A percentile compares a stretch with the other conserved stretches of the same genome.
Evolutionary conservation across 2,329 filamentous ascomycete genomes (phyloP).

Genomic region (Trichoderma atrobrunneum): DNA sequence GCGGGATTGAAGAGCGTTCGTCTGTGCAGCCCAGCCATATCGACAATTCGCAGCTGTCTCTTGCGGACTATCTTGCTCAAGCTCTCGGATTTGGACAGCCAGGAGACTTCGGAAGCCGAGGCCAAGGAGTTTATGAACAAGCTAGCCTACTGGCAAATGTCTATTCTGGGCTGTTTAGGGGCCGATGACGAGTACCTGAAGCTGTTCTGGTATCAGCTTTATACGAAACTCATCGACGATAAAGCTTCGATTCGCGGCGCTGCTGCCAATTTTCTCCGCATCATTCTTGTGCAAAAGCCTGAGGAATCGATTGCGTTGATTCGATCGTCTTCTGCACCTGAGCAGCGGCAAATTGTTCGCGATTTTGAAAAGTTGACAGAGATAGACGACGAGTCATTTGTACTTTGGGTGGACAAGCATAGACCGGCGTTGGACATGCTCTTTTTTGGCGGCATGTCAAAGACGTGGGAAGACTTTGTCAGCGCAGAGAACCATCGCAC

Average conservation of each 20-base stretch:
- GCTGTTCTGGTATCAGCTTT: slow-evolving; percentile 88
- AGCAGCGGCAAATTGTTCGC: slow-evolving; percentile 68
- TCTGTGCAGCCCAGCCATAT: slow-evolving; percentile 82
- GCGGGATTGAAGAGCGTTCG: slow-evolving; percentile 79
- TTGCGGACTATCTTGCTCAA: slow-evolving; percentile 75
- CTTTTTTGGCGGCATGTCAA: slow-evolving; percentile 79
- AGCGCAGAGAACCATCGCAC: slow-evolving; percentile 76
- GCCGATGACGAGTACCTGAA: slow-evolving; percentile 78
- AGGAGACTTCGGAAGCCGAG: slow-evolving; percentile 56
- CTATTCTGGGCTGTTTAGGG: slow-evolving; percentile 75
- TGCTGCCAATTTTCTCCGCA: slow-evolving; percentile 83
- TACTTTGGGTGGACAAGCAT: slow-evolving; percentile 84
- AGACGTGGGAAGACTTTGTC: slow-evolving; percentile 86
- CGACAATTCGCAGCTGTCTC: slow-evolving; percentile 72
- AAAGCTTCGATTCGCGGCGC: slow-evolving; percentile 66
- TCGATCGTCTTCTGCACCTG: slow-evolving; percentile 64
- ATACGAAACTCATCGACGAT: slow-evolving; percentile 77
- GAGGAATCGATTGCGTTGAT: slow-evolving; percentile 74
- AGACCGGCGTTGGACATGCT: slow-evolving; percentile 73
- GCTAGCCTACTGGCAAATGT: slow-evolving; percentile 92
- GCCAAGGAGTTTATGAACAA: slow-evolving; percentile 74
- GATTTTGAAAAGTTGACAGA: slow-evolving; percentile 84
- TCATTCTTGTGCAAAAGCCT: slow-evolving; percentile 90
- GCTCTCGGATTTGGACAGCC: slow-evolving; percentile 77
- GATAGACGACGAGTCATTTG: slow-evolving; percentile 83